Evolutionary conservation across 176 grass and related monocot genomes (phyloP), one percentile per base, ranked within the genome.

Genomic region (Carex scoparia): DNA sequence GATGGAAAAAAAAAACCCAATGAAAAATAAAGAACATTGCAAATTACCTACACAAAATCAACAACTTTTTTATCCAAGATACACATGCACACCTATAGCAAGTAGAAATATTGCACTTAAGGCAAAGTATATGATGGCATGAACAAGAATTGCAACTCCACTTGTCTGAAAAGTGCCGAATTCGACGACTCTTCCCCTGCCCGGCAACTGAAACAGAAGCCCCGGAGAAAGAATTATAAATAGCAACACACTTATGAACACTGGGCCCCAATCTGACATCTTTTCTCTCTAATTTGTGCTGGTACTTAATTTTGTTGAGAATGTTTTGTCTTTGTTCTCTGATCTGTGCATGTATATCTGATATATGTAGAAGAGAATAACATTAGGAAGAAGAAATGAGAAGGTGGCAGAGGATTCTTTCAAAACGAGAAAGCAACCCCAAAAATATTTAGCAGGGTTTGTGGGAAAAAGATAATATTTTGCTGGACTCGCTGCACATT

Each of bases 111-210:
- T 94, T 90, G 92, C 90, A 83, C 91, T 81, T 84, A 94, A 71
- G n/a, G 84, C 79, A 87, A 94, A 97, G 90, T 88, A 97, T 86
- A 97, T 89, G 89, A 91, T 19, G 76, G 94, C 23, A 84, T 97
- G 94, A 85, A 97, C 62, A 86, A 97, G 86, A 31, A 97, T 94
- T 63, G 94, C 92, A 67, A 91, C 58, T 59, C 87, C 94, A 31
- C 94, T 97, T 46, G 94, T 97, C 81, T 97, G 94, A 86, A 97
- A 94, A 83, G 91, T 94, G 70, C 90, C 89, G 71, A 97, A 97
- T 85, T 94, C 94, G 8, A 94, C 14, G 66, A 94, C 82, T 85
- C 77, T 81, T 12, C 87, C 19, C 86, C 88, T 94, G 12, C 77
- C 94, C 0, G 94, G 92, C 70, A 97, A 86, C 87, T 97, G 94